Base-by-base conservation (phyloP, 257 asterid species). In the Przewalskia tangutica region DNA sequence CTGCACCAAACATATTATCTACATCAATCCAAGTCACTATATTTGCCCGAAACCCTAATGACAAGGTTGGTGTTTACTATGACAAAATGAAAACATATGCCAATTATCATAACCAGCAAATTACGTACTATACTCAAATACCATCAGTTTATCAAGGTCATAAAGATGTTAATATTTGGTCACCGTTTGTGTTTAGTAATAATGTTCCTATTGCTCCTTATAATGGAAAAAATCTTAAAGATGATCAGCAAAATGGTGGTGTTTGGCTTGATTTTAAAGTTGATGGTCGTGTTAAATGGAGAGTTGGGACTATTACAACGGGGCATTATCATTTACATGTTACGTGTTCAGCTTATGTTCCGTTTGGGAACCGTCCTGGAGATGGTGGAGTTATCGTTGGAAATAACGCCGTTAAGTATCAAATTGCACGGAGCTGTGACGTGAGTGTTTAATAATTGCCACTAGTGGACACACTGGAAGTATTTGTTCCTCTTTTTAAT, bases 81-180 rank as follows among this genome's bases (percentile, higher is more conserved):
- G 93, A 89, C 84, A 84, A 83, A 3, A 12, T 93, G 34, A 81
- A 80, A 88, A 88, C 83, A 54, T 94, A 79, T 89, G 98, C 91
- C 82, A 82, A 87, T 76, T 95, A 90, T 82, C 90, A 85, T 34
- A 87, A 40, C 82, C 99, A 95, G 81, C 98, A 95, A 54, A 90
- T 95, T 84, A 95, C 98, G 56, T 91, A 90, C 63, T 86, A 62
- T 92, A 92, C 99, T 64, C 68, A 40, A 20, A 90, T 95, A 56
- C 92, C 92, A 0, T 85, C 97, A 9, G 95, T 88, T n/a, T 95
- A 95, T 62, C 99, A 93, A 71, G 98, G 97, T 83, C 97, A 93
- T 83, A 88, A 93, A 56, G 97, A 92, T 82, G 71, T 53, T 27
- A 95, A 95, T 87, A 85, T 95, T 2, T 95, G 98, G 98, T 93